phyloP scores from a whole-genome alignment of 345 rosid species.

The Aurinia saxatilis region DNA sequence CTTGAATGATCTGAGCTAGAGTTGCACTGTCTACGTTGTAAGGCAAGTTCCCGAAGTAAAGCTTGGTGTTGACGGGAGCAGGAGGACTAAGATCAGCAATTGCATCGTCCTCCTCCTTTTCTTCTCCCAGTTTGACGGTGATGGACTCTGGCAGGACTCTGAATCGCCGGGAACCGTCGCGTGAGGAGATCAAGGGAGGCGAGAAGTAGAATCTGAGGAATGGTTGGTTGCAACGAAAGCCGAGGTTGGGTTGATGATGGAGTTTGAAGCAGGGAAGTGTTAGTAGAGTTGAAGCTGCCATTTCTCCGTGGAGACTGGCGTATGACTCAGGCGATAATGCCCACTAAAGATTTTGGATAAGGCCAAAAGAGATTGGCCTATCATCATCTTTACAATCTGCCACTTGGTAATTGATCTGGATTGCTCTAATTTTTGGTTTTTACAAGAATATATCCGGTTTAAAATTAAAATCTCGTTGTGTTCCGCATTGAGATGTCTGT shows the following conservation, averaged over 20 bases:
- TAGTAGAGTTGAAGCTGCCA: conserved; percentile 16
- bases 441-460: too few species aligned
- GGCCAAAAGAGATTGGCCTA: conserved; percentile 25
- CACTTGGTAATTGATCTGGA: too few species aligned
- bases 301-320: conserved; percentile 9
- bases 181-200: conserved; percentile 10
- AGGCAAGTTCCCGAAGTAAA: conserved; percentile 89
- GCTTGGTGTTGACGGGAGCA: conserved; percentile 48
- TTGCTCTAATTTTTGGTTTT: too few species aligned
- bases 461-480: too few species aligned
- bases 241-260: conserved; percentile 14
- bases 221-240: background rate
- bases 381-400: background rate
- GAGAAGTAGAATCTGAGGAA: background rate
- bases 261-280: conserved; percentile 15
- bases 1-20: conserved; percentile 84
- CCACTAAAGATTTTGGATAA: conserved; percentile 10
- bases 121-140: conserved; percentile 23
- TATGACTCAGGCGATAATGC: background rate
- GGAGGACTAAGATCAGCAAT: conserved; percentile 11
- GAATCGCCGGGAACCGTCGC: too few species aligned
- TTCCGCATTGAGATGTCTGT: too few species aligned
- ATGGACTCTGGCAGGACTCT: conserved; percentile 17
- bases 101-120: conserved; percentile 12
- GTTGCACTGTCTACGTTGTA: conserved; percentile 85